Base-by-base conservation (phyloP, 2,329 filamentous ascomycete species). In the Dendryphion nanum region DNA sequence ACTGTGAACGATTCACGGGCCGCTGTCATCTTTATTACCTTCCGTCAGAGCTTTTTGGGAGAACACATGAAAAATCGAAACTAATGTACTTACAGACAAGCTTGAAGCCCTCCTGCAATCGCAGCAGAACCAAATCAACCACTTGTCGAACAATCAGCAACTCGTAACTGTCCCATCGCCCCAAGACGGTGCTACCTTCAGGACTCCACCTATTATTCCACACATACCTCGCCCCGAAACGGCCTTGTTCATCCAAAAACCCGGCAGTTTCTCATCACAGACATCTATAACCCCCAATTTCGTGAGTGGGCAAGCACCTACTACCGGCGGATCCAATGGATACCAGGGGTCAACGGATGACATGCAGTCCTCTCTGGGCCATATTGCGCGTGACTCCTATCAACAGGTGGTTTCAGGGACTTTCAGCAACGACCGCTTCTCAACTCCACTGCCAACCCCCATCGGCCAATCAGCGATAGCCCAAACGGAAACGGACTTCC, bases 111-210 rank as follows among this genome's bases (percentile, higher is more conserved):
- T 71, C 19, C 53, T 74, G 19, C 61, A 61, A 29, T 64, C 63
- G 36, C 72, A 75, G 47, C 70, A 74, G 47, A 63, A 60, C 33
- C 64, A 73, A 31, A 68, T 75, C 37, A 65, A 67, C 41, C 70
- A 71, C 37, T 61, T 75, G 12, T 61, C 60, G 26, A 58, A 47
- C 42, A 53, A 47, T 37, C 54, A 55, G 28, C 39, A 54, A 28
- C 38, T 46, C 8, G 44, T 51, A 4, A 51, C 52, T 6, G 51
- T 53, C 8, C 44, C 57, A 18, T 61, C 57, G 6, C 59, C 54
- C 7, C 63, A 62, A 40, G 59, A 67, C 21, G 50, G 48, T 6
- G 42, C 54, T 19, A 43, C 61, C 23, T 67, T 67, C 37, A 53
- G 59, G 19, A 64, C 57, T 20, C 60, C 65, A 8, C 55, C 64